Evolutionary conservation across 805 yeast species (phyloP).

Genomic region (Candida stauntonica): DNA sequence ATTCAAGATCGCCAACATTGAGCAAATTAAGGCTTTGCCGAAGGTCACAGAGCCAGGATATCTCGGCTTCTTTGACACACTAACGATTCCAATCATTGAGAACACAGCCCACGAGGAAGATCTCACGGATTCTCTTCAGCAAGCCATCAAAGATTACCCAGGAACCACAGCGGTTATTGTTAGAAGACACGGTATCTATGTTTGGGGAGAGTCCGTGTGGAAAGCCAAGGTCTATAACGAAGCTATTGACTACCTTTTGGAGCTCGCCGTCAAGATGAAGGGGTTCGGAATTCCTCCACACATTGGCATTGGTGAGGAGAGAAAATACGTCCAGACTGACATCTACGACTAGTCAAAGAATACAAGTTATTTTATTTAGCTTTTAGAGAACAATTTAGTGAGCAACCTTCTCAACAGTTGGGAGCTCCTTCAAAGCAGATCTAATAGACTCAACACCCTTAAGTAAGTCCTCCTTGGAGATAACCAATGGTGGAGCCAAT

Average conservation of each 20-base stretch:
- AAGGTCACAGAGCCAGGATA: slow-evolving; percentile 46
- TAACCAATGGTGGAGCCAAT: slow-evolving; percentile 93
- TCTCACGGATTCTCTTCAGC: slow-evolving; percentile 58
- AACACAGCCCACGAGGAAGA: slow-evolving; percentile 89
- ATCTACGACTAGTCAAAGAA: slow-evolving; percentile 18
- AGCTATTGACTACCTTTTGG: slow-evolving; percentile 85
- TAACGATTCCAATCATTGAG: slow-evolving; percentile 86
- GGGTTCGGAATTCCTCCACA: slow-evolving; percentile 58
- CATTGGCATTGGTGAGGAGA: slow-evolving; percentile 32
- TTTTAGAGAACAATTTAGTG: slow-evolving; percentile 19
- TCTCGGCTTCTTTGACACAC: slow-evolving; percentile 65
- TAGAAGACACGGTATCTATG: slow-evolving; percentile 89
- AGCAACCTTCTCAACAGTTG: slow-evolving; percentile 45
- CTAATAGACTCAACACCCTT: slow-evolving; percentile 77
- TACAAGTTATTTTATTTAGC: background rate
- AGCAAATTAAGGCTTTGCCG: slow-evolving; percentile 92
- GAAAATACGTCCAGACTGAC: slow-evolving; percentile 22
- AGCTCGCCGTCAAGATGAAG: slow-evolving; percentile 79
- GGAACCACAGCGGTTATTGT: slow-evolving; percentile 82
- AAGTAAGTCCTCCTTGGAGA: slow-evolving; percentile 77
- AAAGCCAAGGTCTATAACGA: slow-evolving; percentile 92
- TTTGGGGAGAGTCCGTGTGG: slow-evolving; percentile 94
- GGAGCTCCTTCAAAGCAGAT: slow-evolving; percentile 50
- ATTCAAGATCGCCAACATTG: slow-evolving; percentile 75
- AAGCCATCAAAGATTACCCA: slow-evolving; percentile 68